Conservation (phyloP, 1,284 basidiomycete species). For the Sanghuangporus sanghuang region DNA sequence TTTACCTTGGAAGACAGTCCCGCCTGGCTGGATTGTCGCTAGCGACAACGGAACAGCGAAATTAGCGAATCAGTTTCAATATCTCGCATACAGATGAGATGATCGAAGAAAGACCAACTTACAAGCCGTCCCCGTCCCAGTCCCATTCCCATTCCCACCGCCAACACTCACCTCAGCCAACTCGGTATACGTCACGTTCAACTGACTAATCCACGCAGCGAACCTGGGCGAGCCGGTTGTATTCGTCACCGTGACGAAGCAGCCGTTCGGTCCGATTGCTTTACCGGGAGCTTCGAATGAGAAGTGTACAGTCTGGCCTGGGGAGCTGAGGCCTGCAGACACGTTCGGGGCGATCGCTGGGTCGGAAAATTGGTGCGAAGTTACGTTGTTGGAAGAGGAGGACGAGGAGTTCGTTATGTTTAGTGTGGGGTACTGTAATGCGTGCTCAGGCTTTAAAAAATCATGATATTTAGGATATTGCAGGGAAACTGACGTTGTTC, state of each 20-base stretch:
- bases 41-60: neutral
- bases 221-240: constrained; percentile 33
- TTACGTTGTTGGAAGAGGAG: constrained; percentile 18
- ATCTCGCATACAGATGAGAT: neutral
- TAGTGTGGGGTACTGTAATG: neutral
- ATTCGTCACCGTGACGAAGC: constrained; percentile 46
- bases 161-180: constrained; percentile 32
- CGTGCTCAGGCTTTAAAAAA: neutral
- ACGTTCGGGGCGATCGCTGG: constrained; percentile 46
- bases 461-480: constrained; percentile 26
- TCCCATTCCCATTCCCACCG: constrained; percentile 20
- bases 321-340: constrained; percentile 39
- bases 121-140: constrained; percentile 34
- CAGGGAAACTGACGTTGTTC: constrained; percentile 37
- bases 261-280: constrained; percentile 43
- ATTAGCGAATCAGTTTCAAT: neutral
- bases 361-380: constrained; percentile 21
- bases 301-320: constrained; percentile 45
- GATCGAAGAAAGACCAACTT: neutral
- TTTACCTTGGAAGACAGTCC: constrained; percentile 32
- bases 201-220: constrained; percentile 52
- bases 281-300: constrained; percentile 55
- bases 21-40: constrained; percentile 45
- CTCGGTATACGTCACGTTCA: constrained; percentile 60
- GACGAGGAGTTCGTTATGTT: constrained; percentile 28